Conservation (phyloP, 108 stramenopile species). For the Cafeteria roenbergensis region DNA sequence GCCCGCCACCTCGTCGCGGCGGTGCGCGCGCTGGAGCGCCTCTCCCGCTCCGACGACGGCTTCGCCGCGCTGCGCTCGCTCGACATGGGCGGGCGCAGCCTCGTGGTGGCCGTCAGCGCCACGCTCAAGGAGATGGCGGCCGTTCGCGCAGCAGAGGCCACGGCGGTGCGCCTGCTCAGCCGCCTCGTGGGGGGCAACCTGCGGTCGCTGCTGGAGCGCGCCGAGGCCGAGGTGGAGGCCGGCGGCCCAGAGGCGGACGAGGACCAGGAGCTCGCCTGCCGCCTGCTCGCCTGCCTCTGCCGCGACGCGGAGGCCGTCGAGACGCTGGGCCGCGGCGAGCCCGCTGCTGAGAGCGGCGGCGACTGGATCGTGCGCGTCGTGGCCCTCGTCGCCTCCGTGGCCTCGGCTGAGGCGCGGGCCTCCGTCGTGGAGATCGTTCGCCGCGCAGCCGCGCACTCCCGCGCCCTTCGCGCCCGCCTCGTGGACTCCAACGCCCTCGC, state of each 20-base stretch:
- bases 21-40: neutral
- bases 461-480: no score
- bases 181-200: neutral
- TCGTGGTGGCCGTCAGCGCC: neutral
- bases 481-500: neutral
- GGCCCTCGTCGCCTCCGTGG: neutral
- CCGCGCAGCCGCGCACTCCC: neutral
- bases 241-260: no score
- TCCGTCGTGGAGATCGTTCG: neutral
- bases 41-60: neutral
- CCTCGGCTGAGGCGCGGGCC: no score
- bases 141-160: no score
- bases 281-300: neutral
- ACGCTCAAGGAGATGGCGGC: no score
- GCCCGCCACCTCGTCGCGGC: neutral
- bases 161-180: neutral
- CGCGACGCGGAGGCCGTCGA: neutral
- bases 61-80: neutral
- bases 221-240: neutral
- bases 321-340: neutral
- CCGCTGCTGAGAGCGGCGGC: neutral
- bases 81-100: no score
- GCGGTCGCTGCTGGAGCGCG: neutral
- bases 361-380: neutral
- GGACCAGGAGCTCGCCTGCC: no score